Conservation (phyloP, 352 stramenopile genomes). For the Globisporangium cystogenes region DNA sequence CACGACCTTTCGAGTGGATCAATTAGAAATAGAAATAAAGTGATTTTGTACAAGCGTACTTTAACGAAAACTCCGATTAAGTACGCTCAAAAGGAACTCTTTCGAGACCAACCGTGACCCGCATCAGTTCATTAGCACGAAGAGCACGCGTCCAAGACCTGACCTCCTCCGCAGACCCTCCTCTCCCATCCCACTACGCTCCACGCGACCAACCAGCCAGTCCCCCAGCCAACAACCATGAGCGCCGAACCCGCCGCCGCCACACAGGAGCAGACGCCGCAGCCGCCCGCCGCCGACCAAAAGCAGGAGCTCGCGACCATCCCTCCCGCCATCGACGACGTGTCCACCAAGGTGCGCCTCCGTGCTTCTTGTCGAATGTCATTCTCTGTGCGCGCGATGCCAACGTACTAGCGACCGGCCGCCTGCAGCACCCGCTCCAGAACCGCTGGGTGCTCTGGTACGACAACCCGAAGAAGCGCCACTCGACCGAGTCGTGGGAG, state of each 20-base stretch:
- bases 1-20: too few species aligned
- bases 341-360: conserved; percentile 51
- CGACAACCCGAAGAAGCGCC: conserved; percentile 88
- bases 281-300: conserved; percentile 28
- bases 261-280: conserved; percentile 22
- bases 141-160: background rate
- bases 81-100: too few species aligned
- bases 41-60: too few species aligned
- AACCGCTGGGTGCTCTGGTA: conserved; percentile 89
- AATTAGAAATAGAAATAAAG: too few species aligned
- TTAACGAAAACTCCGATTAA: too few species aligned
- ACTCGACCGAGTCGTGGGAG: conserved; percentile 84
- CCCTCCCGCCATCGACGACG: conserved; percentile 31
- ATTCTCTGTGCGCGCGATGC: too few species aligned
- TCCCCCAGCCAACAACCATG: conserved; percentile 13
- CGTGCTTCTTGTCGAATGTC: too few species aligned
- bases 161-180: background rate
- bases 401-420: background rate
- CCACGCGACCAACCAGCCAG: background rate
- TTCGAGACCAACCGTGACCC: too few species aligned
- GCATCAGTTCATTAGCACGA: too few species aligned
- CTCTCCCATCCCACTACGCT: background rate
- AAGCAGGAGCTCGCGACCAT: conserved; percentile 24
- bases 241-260: conserved; percentile 23
- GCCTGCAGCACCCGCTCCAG: conserved; percentile 72